Base-by-base conservation (phyloP, 1,139 yeast genomes). In the Tardiomyces blankii region DNA sequence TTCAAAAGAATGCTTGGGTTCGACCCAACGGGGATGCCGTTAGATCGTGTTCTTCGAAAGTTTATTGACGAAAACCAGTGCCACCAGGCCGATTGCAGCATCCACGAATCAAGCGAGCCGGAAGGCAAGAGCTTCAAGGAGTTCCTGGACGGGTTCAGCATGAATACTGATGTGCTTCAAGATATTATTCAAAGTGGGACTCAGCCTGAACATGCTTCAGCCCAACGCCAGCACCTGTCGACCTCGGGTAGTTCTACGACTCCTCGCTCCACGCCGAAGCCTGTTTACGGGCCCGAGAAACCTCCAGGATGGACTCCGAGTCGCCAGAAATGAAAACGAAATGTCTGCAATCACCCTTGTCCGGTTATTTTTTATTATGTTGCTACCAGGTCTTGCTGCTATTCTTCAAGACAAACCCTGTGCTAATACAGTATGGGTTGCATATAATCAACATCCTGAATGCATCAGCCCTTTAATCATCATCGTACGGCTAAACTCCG, bases 251-350 rank as follows among this genome's bases (percentile, higher is more conserved):
- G 30, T 12, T 12, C 30, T 12, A 27, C 30, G 12, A 9, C 30
- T 9, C 30, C 30, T 18, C 18, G 33, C 38, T n/a, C 21, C 42
- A 14, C 19, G 44, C 40, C 44, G 46, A 9, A 45, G 42, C 53
- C 50, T 11, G 44, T 47, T n/a, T 54, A 46, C 46, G 57, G 57
- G 1, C 57, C 57, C 8, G 56, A 51, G 18, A 38, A 54, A 21
- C 57, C 57, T 2, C 57, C 57, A 11, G 40, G 48, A 11, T 47
- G 52, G 54, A 38, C 42, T 40, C 44, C 46, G 38, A 38, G 27
- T 38, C 16, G 21, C 13, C 40, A n/a, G 6, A 39, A 18, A 16
- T 11, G 19, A 21, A 27, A 4, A n/a, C 9, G n/a, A n/a, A n/a
- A n/a, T n/a, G n/a, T n/a, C n/a, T n/a, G n/a, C n/a, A n/a, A n/a